These are phyloP conservation scores for Plasmodium vinckei DNA, from an alignment of 169 alveolate species.

Conservation along the genomic window DNA sequence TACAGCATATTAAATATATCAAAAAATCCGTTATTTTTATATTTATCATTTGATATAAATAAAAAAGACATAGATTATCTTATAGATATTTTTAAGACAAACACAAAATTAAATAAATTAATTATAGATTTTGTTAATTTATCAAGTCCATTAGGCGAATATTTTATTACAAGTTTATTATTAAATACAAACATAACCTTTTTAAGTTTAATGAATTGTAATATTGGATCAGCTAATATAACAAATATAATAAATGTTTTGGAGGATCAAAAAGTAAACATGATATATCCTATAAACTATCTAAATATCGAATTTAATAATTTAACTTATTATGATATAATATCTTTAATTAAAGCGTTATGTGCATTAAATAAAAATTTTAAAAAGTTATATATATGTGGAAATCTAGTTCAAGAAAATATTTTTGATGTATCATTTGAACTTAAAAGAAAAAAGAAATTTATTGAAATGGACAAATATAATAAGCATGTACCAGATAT, in stretches of 20 bases:
- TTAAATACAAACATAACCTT: slow-evolving; percentile 27
- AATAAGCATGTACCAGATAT: slow-evolving; percentile 17
- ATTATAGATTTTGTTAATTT: slow-evolving; percentile 53
- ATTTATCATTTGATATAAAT: slow-evolving; percentile 13
- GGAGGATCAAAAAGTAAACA: not conserved
- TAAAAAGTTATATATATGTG: slow-evolving; percentile 58
- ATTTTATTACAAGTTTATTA: slow-evolving; percentile 39
- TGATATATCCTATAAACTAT: slow-evolving; percentile 14
- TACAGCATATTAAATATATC: slow-evolving; percentile 26
- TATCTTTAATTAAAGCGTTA: slow-evolving; percentile 21
- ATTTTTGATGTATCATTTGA: slow-evolving; percentile 56
- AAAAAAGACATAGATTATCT: slow-evolving; percentile 26
- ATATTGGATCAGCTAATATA: slow-evolving; percentile 14
- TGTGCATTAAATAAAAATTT: slow-evolving; percentile 21
- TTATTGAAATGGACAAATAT: slow-evolving; percentile 48
- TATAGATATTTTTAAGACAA: slow-evolving; percentile 23
- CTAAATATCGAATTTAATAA: slow-evolving; percentile 63
- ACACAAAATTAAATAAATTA: slow-evolving; percentile 32
- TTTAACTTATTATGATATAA: slow-evolving; percentile 41
- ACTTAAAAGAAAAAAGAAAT: slow-evolving; percentile 42
- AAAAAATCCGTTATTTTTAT: slow-evolving; percentile 32
- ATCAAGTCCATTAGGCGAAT: slow-evolving; percentile 26
- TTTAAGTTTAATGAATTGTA: slow-evolving; percentile 34
- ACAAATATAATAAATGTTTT: slow-evolving; percentile 4
- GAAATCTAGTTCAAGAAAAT: slow-evolving; percentile 55